Base-by-base conservation (phyloP, 2,329 filamentous ascomycete species). In the Aspergillus sp. region DNA sequence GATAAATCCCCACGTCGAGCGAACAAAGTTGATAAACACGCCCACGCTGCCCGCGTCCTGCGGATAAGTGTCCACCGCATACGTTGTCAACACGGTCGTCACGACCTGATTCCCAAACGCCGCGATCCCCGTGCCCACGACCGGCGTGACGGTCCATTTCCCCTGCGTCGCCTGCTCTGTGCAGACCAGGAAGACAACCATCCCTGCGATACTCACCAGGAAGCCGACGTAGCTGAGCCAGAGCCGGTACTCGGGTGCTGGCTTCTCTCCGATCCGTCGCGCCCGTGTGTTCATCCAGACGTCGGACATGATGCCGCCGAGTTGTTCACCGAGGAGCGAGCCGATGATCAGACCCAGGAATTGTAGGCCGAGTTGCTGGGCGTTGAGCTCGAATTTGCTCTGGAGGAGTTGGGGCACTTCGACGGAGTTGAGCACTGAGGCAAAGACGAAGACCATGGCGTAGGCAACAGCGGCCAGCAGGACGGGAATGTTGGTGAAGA, bases 91-190 rank as follows among this genome's bases (percentile, higher is more conserved):
- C 0, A 87, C 81, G 0, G 85, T 87, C 1, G 85, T 87, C 6
- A 87, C 79, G 31, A 88, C 81, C 73, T 87, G 85, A 61, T 87
- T 87, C 0, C 85, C 85, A 7, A 79, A 81, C 0, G 80, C 81
- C 0, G 77, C 78, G 64, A 84, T 80, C 2, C 78, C 85, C 6
- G 78, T 80, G 5, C 85, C 85, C 6, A 87, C 66, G 6, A 86
- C 71, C 0, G 85, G 85, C 0, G 80, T 82, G 5, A 87, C 78
- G 32, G 84, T 83, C 81, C 82, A 87, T 6, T 78, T 68, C 0
- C 74, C 70, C 0, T 72, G 64, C 0, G 70, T 60, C 0, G 82
- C 80, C 11, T 81, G 74, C 49, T 82, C 74, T 0, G 80, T 78
- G 52, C 82, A 81, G 0, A 87, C 80, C 20, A 84, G 70, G 64